These are phyloP conservation scores for Nasturtium officinale DNA, from an alignment of 345 rosid genomes.

Conservation along the genomic window DNA sequence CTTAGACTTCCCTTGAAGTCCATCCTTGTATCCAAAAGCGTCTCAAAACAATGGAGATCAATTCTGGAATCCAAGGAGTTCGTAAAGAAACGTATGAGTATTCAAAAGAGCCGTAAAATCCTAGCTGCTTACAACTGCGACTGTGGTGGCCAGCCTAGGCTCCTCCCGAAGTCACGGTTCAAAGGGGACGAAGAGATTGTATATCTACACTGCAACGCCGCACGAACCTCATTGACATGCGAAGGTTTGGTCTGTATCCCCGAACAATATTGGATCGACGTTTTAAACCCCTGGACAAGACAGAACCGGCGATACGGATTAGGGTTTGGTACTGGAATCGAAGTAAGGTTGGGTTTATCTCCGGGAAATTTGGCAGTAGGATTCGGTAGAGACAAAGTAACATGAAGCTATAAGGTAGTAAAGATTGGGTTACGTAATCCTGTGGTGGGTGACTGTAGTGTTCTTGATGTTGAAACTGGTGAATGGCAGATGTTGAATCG, in stretches of 20 bases:
- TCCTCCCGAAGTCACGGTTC: neutral
- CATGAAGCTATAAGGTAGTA: neutral
- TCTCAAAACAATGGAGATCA: slow-evolving; percentile 6
- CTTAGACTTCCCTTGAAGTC: neutral
- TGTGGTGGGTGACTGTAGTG: neutral
- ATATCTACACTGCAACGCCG: neutral
- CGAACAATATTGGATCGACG: neutral
- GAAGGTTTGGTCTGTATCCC: neutral
- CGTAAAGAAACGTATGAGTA: neutral
- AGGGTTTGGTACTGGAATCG: neutral
- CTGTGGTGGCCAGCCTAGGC: neutral
- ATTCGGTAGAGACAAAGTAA: neutral
- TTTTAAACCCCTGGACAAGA: neutral
- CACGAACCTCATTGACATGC: neutral
- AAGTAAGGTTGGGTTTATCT: neutral
- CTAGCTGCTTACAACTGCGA: neutral
- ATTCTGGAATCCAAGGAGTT: neutral
- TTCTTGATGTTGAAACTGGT: slow-evolving; percentile 9
- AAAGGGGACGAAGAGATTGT: neutral
- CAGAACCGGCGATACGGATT: neutral
- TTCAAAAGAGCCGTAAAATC: neutral
- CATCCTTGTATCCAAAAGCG: neutral
- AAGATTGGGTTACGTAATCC: neutral
- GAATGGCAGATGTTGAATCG: neutral
- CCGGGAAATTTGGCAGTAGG: neutral